Evolutionary conservation across 1,139 yeast species (phyloP).

Genomic region (Blastobotrys aristatus): DNA sequence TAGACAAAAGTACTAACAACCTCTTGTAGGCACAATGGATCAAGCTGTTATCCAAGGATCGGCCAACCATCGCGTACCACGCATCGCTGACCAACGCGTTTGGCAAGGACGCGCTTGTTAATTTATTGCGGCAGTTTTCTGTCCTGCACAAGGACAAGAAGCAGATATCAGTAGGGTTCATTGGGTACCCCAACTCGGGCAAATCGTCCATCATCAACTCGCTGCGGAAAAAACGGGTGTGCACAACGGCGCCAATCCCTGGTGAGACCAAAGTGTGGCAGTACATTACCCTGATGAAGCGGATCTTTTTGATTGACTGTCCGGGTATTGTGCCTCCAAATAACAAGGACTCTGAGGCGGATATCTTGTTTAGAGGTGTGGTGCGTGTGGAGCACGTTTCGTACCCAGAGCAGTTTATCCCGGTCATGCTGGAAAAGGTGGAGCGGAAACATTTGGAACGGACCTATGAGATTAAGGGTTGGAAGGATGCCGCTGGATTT

Average conservation of each 20-base stretch:
- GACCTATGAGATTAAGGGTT: conserved; percentile 90
- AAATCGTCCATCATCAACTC: conserved; percentile 95
- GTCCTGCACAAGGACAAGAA: conserved; percentile 87
- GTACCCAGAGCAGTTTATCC: conserved; percentile 91
- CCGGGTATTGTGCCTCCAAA: conserved; percentile 99
- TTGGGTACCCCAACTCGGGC: conserved; percentile 97
- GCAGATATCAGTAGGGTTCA: conserved; percentile 94
- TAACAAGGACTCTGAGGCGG: conserved; percentile 83
- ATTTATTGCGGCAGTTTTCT: conserved; percentile 87
- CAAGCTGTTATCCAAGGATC: conserved; percentile 82
- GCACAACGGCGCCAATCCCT: conserved; percentile 96
- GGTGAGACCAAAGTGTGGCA: conserved; percentile 99
- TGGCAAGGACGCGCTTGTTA: conserved; percentile 95
- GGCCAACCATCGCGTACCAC: conserved; percentile 95
- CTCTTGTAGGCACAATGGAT: conserved; percentile 93
- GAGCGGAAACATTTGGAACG: conserved; percentile 88
- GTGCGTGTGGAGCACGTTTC: conserved; percentile 97
- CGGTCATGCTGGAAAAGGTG: conserved; percentile 80
- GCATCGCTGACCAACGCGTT: conserved; percentile 96
- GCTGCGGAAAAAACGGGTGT: conserved; percentile 87
- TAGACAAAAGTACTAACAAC: conserved; percentile 40
- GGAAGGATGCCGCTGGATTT: conserved; percentile 81
- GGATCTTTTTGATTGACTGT: conserved; percentile 91
- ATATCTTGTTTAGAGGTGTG: conserved; percentile 91
- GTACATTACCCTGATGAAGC: conserved; percentile 93